Percentiles rank a stretch among this genome's conserved stretches.
These are phyloP conservation scores for Favolaschia claudopus DNA, from an alignment of 768 basidiomycete genomes.

Conservation along the genomic window DNA sequence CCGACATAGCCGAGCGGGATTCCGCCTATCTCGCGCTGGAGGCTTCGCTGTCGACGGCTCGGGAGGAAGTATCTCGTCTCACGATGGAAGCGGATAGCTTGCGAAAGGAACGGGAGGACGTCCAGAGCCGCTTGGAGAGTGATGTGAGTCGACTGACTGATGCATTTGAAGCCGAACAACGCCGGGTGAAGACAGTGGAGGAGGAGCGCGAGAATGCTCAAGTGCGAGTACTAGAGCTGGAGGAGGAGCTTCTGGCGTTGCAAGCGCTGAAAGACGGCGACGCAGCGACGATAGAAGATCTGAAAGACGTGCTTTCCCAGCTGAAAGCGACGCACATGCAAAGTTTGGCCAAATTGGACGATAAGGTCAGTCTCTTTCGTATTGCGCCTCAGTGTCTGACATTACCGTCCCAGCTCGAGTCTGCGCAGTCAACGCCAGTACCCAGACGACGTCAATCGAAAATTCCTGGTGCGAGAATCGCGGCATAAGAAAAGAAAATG, in stretches of 20 bases:
- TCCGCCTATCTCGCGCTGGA: background rate
- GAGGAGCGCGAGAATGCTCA: conserved; percentile 27
- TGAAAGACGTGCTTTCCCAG: conserved; percentile 40
- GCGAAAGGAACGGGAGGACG: conserved; percentile 1
- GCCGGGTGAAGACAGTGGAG: conserved; percentile 25
- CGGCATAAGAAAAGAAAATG: conserved; percentile 3
- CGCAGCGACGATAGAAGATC: conserved; percentile 41
- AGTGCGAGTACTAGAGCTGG: conserved; percentile 33
- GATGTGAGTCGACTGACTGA: conserved; percentile 24
- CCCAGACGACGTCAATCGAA: conserved; percentile 20
- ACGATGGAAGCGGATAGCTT: background rate
- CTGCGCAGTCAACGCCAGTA: conserved; percentile 10
- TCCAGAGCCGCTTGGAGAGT: conserved; percentile 20
- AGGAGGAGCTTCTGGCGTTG: conserved; percentile 42
- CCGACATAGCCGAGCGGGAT: conserved; percentile 22
- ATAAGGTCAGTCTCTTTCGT: conserved; percentile 40
- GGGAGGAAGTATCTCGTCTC: conserved; percentile 6
- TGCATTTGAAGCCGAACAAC: conserved; percentile 27
- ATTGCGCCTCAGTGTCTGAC: conserved; percentile 14
- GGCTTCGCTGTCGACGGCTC: background rate
- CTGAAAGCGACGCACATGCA: conserved; percentile 43
- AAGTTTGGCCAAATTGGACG: conserved; percentile 42
- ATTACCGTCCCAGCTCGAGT: conserved; percentile 5
- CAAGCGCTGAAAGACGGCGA: conserved; percentile 41
- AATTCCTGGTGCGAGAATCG: conserved; percentile 16